A percentile compares a stretch with the other conserved stretches of the same genome.
Evolutionary conservation across 257 asterid species (phyloP).

Genomic region (Solanum lignicaule): DNA sequence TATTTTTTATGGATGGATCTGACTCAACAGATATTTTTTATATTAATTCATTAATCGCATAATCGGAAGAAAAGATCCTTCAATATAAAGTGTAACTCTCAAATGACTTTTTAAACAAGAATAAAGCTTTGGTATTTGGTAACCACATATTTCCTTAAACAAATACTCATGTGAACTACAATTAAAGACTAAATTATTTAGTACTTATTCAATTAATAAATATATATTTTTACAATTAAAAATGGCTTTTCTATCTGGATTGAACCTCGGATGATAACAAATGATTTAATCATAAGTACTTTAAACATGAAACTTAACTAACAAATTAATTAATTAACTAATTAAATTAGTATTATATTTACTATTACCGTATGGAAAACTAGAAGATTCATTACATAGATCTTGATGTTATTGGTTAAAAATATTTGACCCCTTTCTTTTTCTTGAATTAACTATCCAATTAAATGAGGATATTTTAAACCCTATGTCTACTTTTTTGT

Average conservation of each 20-base stretch:
- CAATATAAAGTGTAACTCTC: background rate
- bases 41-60: background rate
- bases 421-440: background rate
- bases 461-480: background rate
- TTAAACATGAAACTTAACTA: background rate
- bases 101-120: background rate
- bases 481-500: background rate
- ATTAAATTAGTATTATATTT: background rate
- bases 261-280: slow-evolving; percentile 1
- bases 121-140: background rate
- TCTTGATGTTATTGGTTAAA: background rate
- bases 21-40: background rate
- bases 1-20: background rate
- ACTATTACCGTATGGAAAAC: background rate
- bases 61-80: background rate
- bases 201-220: background rate
- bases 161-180: background rate
- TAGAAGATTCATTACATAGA: background rate
- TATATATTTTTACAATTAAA: background rate
- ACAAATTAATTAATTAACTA: background rate
- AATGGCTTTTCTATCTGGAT: background rate
- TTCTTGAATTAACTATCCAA: background rate
- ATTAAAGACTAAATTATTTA: background rate
- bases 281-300: background rate
- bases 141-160: background rate